phyloP scores from a whole-genome alignment of 202 grass and related monocot species.

The Bolboschoenoplectus hybrid region DNA sequence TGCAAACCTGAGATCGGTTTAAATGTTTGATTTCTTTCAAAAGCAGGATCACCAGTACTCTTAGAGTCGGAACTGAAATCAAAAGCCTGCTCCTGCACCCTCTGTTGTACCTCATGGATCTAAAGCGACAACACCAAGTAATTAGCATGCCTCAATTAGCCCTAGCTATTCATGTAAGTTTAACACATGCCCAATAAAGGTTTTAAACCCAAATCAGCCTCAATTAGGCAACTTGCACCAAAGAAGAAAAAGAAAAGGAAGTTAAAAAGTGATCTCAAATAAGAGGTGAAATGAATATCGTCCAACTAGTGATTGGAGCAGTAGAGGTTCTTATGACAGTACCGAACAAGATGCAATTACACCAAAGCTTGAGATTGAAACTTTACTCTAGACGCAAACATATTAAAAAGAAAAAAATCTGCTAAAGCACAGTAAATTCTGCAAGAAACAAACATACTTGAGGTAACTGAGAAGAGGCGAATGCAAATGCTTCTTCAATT shows the following conservation, averaged over 20 bases:
- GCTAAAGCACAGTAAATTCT: background rate
- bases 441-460: slow-evolving; percentile 25
- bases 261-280: background rate
- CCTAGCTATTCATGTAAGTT: slow-evolving; percentile 13
- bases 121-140: slow-evolving; percentile 46
- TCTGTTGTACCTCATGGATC: slow-evolving; percentile 51
- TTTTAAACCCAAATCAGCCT: background rate
- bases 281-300: background rate
- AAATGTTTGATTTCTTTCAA: slow-evolving; percentile 48
- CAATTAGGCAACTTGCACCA: background rate
- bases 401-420: background rate
- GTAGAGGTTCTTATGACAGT: background rate
- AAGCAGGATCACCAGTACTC: slow-evolving; percentile 44
- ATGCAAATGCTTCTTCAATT: slow-evolving; percentile 42
- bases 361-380: background rate
- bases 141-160: slow-evolving; percentile 23
- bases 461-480: slow-evolving; percentile 42
- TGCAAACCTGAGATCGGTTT: slow-evolving; percentile 30
- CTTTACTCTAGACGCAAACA: background rate
- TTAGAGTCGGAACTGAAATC: slow-evolving; percentile 42
- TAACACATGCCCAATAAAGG: background rate
- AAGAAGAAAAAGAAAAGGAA: background rate
- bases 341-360: background rate
- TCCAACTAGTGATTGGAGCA: background rate
- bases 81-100: slow-evolving; percentile 36